Base-by-base conservation (phyloP, 2,329 filamentous ascomycete genomes). In the Claviceps africana region DNA sequence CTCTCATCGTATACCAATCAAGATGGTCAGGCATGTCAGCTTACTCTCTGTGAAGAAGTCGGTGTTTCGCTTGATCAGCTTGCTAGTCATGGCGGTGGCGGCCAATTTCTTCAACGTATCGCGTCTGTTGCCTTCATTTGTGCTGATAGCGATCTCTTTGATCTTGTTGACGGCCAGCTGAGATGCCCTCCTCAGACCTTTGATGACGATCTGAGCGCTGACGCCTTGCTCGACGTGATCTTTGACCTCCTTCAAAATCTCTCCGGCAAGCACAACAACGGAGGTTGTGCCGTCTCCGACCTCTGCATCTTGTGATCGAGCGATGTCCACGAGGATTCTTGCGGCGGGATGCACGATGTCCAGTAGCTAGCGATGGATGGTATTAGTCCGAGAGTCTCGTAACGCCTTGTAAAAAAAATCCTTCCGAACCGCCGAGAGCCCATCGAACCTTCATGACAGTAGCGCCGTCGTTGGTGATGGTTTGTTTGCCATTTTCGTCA, bases 341-440 rank as follows among this genome's bases (percentile, higher is more conserved):
- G 93, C 93, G 60, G 93, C 93, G 60, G 93, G 93, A 75, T 98
- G 93, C 56, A 98, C 88, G 64, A 98, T 97, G 68, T 98, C 93
- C 67, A 98, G 86, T 52, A 98, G 86, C 88, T 93, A 63, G 17
- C 35, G 22, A 46, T 15, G 31, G 44, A 33, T 33, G 6, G 10
- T 37, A 17, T 49, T 40, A 54, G 53, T 46, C 37, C 42, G 42
- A 10, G 42, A 15, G 42, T n/a, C 35, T 19, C n/a, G n/a, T 19
- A 28, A 19, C 39, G 30, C 28, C 15, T 25, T 39, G 21, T 10
- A 13, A 2, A 1, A 37, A 37, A 8, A 31, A 22, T 31, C 39
- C 39, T 19, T 9, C 9, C n/a, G 19, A 8, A 13, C 11, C 35
- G 1, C 44, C 8, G 30, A 46, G 51, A 35, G 28, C 17, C 19